Evolutionary conservation across 2,329 filamentous ascomycete species (phyloP).

Genomic region (Penicillium sp.): DNA sequence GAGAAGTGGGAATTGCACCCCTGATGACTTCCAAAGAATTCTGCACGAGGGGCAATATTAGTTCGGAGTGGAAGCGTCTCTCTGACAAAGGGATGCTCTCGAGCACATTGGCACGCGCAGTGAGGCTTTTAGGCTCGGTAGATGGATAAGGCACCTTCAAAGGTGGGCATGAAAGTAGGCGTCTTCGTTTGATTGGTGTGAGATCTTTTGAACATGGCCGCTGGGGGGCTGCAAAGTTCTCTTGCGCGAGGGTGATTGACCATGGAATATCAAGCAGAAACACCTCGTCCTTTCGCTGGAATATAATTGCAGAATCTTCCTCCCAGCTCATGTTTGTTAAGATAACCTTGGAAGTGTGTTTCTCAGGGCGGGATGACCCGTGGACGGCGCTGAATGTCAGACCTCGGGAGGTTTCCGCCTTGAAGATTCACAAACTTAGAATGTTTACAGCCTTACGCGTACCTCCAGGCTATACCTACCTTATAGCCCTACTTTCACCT

Average conservation of each 20-base stretch:
- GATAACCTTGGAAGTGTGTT: background rate
- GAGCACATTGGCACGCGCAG: constrained; percentile 45
- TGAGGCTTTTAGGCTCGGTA: constrained; percentile 53
- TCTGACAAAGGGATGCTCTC: constrained; percentile 36
- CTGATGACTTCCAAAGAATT: constrained; percentile 41
- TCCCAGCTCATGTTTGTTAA: background rate
- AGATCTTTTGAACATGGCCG: background rate
- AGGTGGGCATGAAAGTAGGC: constrained; percentile 50
- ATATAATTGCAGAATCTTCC: constrained; percentile 48
- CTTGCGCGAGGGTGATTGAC: constrained; percentile 59
- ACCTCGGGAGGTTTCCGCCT: too few species aligned
- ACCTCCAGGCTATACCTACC: too few species aligned
- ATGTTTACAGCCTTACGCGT: too few species aligned
- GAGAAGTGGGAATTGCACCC: background rate
- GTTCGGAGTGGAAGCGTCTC: constrained; percentile 30
- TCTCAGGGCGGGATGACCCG: background rate
- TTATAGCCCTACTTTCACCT: too few species aligned
- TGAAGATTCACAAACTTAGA: too few species aligned
- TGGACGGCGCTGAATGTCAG: too few species aligned
- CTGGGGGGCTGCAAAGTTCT: constrained; percentile 15
- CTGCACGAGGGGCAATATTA: constrained; percentile 37
- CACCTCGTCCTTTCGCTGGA: constrained; percentile 49
- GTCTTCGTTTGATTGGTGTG: background rate
- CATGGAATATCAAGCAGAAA: constrained; percentile 60
- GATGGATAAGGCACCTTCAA: constrained; percentile 50